Percentiles rank a stretch among this genome's conserved stretches.
phyloP scores from a whole-genome alignment of 768 basidiomycete species.

The Lactarius evosmus region DNA sequence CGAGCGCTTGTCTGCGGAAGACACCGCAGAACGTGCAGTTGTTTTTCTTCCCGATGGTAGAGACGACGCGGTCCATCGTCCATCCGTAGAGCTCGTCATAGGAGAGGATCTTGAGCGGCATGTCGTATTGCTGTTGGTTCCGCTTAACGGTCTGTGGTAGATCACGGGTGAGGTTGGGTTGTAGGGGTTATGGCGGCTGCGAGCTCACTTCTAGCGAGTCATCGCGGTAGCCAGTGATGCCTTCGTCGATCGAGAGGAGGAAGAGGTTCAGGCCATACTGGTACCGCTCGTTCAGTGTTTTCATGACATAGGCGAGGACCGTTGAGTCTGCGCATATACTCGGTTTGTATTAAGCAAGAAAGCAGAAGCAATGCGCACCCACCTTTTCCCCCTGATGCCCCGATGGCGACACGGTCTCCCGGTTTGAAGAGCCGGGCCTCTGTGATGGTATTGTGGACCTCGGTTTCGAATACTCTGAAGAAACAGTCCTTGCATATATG shows the following conservation, averaged over 20 bases:
- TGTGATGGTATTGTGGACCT: constrained; percentile 94
- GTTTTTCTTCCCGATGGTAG: constrained; percentile 93
- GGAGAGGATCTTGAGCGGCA: constrained; percentile 93
- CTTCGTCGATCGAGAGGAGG: constrained; percentile 95
- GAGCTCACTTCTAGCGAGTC: constrained; percentile 84
- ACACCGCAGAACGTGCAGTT: constrained; percentile 99
- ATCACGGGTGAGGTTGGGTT: constrained; percentile 3
- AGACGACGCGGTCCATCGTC: constrained; percentile 98
- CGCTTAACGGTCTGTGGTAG: constrained; percentile 85
- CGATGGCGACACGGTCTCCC: constrained; percentile 93
- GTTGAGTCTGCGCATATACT: constrained; percentile 72
- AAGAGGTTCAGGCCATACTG: constrained; percentile 88
- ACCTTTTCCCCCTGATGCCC: constrained; percentile 99
- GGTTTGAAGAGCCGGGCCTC: constrained; percentile 78
- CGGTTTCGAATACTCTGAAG: constrained; percentile 96
- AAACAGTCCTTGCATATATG: constrained; percentile 97
- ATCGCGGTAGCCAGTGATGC: constrained; percentile 96
- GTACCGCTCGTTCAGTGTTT: constrained; percentile 90
- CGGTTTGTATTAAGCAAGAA: not conserved
- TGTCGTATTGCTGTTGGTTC: constrained; percentile 91
- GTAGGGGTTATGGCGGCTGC: not conserved
- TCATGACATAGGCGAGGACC: constrained; percentile 96
- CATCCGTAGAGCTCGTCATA: constrained; percentile 98
- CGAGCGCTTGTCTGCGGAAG: constrained; percentile 92
- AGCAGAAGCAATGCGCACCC: constrained; percentile 20